Percentiles rank a stretch among this genome's conserved stretches.
Evolutionary conservation across 495 filamentous ascomycete genomes (phyloP).

Genomic region (Bryoglossum gracile): DNA sequence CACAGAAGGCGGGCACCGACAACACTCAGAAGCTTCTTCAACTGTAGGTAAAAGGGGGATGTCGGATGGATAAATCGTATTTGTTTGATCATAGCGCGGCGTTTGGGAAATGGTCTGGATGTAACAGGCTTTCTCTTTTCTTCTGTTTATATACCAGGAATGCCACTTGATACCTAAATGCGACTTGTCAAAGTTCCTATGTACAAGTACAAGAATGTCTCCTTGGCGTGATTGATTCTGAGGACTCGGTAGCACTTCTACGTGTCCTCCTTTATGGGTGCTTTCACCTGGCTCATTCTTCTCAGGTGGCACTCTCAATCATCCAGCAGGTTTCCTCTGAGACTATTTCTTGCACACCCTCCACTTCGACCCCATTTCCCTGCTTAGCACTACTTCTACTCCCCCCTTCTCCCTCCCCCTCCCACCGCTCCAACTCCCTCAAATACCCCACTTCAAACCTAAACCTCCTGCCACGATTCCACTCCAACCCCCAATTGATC

Average conservation of each 20-base stretch:
- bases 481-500: constrained; percentile 23
- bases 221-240: too few species aligned
- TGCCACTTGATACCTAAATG: too few species aligned
- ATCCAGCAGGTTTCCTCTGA: too few species aligned
- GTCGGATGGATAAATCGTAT: constrained; percentile 1
- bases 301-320: too few species aligned
- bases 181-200: too few species aligned
- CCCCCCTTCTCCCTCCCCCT: not conserved
- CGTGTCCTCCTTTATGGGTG: too few species aligned
- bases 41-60: constrained; percentile 7
- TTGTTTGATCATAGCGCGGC: constrained; percentile 25
- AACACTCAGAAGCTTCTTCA: constrained; percentile 30
- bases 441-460: constrained; percentile 18
- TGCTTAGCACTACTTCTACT: not conserved
- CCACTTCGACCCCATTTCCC: too few species aligned
- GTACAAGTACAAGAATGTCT: too few species aligned
- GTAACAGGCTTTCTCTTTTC: not conserved
- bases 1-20: constrained; percentile 45
- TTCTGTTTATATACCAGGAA: constrained; percentile 4
- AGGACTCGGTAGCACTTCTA: too few species aligned
- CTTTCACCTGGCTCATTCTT: too few species aligned
- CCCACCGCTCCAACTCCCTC: constrained; percentile 11
- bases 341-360: too few species aligned
- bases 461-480: constrained; percentile 18
- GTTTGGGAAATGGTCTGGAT: constrained; percentile 16